Percentiles rank a stretch among this genome's conserved stretches.
Evolutionary conservation across 2,329 filamentous ascomycete genomes (phyloP).

Genomic region (Sphaerostilbella broomeana): DNA sequence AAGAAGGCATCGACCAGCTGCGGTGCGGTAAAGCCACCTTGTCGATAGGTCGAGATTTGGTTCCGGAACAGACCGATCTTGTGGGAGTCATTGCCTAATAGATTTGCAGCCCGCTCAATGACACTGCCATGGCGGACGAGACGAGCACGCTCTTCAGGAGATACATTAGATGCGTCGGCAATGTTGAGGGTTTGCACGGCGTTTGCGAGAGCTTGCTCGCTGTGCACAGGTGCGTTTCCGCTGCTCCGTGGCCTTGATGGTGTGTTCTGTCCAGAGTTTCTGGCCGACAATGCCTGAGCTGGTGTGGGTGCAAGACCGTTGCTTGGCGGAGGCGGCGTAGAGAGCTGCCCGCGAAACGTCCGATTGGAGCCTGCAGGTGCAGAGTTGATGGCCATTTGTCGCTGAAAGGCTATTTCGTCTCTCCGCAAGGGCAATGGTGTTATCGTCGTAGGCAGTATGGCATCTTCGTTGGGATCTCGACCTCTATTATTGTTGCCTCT

Average conservation of each 20-base stretch:
- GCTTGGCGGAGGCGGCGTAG: slow-evolving; percentile 30
- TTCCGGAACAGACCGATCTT: slow-evolving; percentile 75
- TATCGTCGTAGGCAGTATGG: slow-evolving; percentile 63
- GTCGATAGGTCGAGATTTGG: slow-evolving; percentile 72
- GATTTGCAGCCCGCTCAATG: slow-evolving; percentile 72
- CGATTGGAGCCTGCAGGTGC: slow-evolving; percentile 73
- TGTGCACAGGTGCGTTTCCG: slow-evolving; percentile 17
- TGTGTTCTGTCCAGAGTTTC: background rate
- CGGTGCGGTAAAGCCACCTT: slow-evolving; percentile 59
- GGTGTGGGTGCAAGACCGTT: slow-evolving; percentile 16
- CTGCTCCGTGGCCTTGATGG: slow-evolving; percentile 13
- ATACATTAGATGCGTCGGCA: slow-evolving; percentile 45
- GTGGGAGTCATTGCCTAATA: slow-evolving; percentile 67
- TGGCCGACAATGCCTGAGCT: slow-evolving; percentile 15
- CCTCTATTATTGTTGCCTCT: slow-evolving; percentile 53
- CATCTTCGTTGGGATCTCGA: slow-evolving; percentile 79
- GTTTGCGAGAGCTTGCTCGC: slow-evolving; percentile 19
- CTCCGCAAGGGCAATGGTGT: slow-evolving; percentile 62
- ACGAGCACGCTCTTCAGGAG: slow-evolving; percentile 74
- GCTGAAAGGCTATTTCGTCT: slow-evolving; percentile 85
- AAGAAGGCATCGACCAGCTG: slow-evolving; percentile 85
- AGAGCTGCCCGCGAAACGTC: slow-evolving; percentile 80
- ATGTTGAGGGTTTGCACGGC: slow-evolving; percentile 48
- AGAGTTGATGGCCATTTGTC: slow-evolving; percentile 85
- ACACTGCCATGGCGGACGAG: slow-evolving; percentile 76